These are phyloP conservation scores for Falciphora oryzae DNA, from an alignment of 2,329 filamentous ascomycete genomes.

Conservation along the genomic window DNA sequence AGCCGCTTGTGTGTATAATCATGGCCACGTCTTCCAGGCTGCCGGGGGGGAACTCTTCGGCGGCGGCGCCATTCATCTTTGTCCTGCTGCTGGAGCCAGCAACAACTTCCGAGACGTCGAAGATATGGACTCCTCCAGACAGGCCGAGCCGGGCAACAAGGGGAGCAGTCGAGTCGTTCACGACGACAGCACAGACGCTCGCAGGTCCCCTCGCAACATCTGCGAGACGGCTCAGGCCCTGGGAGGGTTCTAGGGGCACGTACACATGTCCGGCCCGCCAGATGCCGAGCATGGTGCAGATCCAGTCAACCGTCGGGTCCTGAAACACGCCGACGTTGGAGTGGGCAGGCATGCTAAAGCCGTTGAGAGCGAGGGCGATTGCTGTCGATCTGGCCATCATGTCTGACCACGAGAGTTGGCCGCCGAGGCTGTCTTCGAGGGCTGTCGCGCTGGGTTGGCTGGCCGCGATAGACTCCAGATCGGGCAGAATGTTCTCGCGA, in stretches of 20 bases:
- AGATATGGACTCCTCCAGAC: too few relatives aligned
- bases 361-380: neutral
- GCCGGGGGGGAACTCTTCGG: too few relatives aligned
- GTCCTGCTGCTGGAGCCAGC: too few relatives aligned
- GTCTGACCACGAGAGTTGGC: neutral
- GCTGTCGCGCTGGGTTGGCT: too few relatives aligned
- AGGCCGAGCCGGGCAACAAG: too few relatives aligned
- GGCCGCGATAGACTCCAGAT: too few relatives aligned
- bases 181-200: too few relatives aligned
- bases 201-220: neutral
- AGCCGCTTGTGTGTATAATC: slow-evolving; percentile 47
- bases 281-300: slow-evolving; percentile 29
- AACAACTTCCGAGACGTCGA: too few relatives aligned
- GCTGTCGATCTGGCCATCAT: slow-evolving; percentile 3
- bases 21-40: slow-evolving; percentile 18
- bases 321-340: slow-evolving; percentile 9
- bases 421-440: too few relatives aligned
- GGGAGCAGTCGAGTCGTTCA: too few relatives aligned
- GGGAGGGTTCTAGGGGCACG: slow-evolving; percentile 29
- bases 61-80: too few relatives aligned
- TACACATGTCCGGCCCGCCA: slow-evolving; percentile 24
- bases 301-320: slow-evolving; percentile 23
- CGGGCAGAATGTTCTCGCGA: too few relatives aligned
- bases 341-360: neutral
- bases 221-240: slow-evolving; percentile 19